Evolutionary conservation across 2,329 filamentous ascomycete species (phyloP).

Genomic region (Trichoderma brevicompactum): DNA sequence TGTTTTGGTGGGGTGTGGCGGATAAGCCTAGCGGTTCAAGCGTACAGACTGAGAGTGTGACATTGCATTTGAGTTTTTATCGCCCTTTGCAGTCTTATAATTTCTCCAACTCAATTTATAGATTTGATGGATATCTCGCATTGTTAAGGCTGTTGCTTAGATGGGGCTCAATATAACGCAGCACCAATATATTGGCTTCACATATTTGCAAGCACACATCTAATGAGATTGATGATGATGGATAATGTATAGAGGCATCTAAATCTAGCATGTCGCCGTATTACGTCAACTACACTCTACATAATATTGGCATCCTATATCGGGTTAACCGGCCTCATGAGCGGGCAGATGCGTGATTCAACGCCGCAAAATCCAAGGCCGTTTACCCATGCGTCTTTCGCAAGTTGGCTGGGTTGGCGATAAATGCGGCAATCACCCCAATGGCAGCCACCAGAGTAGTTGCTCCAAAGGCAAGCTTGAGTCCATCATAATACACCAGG

Average conservation of each 20-base stretch:
- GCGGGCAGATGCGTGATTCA: background rate
- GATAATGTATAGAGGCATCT: background rate
- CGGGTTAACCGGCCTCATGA: background rate
- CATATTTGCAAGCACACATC: background rate
- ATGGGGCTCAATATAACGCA: too few species aligned
- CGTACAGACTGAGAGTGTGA: background rate
- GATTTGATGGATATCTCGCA: too few species aligned
- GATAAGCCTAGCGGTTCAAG: background rate
- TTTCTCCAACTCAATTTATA: too few species aligned
- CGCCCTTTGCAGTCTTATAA: too few species aligned
- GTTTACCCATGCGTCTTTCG: conserved; percentile 37
- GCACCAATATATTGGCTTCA: too few species aligned
- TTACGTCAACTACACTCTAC: background rate
- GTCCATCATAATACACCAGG: conserved; percentile 63
- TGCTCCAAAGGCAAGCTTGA: conserved; percentile 59
- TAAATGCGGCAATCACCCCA: conserved; percentile 44
- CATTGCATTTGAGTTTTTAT: background rate
- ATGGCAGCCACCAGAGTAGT: conserved; percentile 57
- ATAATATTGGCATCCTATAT: background rate
- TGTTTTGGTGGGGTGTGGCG: conserved; percentile 14
- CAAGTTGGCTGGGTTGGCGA: conserved; percentile 40
- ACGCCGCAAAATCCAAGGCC: background rate
- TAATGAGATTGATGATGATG: background rate
- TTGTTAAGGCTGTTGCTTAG: too few species aligned
- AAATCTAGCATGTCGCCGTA: background rate